These are phyloP conservation scores for Lathyrus oleraceus DNA, from an alignment of 306 rosid species.

Conservation along the genomic window DNA sequence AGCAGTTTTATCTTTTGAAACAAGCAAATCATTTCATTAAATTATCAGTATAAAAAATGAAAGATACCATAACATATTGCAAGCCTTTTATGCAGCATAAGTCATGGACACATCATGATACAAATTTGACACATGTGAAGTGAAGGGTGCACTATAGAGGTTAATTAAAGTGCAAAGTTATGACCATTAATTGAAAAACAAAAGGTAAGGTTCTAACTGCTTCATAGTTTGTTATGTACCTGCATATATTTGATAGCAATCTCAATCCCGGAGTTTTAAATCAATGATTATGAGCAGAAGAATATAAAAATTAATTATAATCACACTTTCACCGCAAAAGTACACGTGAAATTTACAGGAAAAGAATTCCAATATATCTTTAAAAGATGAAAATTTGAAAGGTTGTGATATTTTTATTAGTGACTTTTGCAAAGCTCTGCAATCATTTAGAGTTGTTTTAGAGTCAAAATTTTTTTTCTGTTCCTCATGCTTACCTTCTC, in stretches of 20 bases:
- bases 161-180: background rate
- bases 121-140: background rate
- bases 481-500: conserved; percentile 65
- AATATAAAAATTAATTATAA: background rate
- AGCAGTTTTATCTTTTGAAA: conserved; percentile 6
- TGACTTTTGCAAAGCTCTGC: background rate
- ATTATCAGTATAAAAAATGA: background rate
- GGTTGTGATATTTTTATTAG: conserved; percentile 11
- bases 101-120: conserved; percentile 20
- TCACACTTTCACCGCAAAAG: background rate
- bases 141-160: background rate
- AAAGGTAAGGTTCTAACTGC: background rate
- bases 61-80: conserved; percentile 4
- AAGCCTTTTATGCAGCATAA: background rate
- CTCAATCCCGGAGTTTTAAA: background rate
- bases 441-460: conserved; percentile 6
- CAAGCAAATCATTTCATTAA: background rate
- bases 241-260: background rate
- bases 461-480: no score
- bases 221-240: background rate
- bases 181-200: background rate
- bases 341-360: background rate
- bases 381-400: conserved; percentile 2
- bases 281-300: background rate
- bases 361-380: background rate